Evolutionary conservation across 2,329 filamentous ascomycete species (phyloP), one percentile per base, ranked within the genome.

Genomic region (Fusarium odoratissimum): DNA sequence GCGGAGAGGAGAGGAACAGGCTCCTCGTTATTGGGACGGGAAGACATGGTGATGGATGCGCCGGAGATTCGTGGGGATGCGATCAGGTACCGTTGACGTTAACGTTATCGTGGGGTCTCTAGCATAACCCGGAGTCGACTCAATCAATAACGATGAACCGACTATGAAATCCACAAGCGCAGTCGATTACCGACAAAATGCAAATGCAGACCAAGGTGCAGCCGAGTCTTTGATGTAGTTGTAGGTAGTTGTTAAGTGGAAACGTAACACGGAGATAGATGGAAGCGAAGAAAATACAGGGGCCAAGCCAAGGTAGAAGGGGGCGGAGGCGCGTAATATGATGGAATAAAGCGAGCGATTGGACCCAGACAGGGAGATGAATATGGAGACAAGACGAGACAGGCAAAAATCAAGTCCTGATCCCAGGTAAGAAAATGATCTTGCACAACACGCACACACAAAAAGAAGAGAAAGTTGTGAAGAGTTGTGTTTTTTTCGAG

Each of bases 11-110:
- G 76, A 41, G 77, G 75, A 42, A 79, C 73, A 45, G 78, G 78
- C 65, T 81, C 81, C 46, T 82, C 77, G 11, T 74, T 73, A 28
- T 80, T 75, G 35, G 74, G 77, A 42, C 77, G 79, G 69, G 80
- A 75, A 72, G 80, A 75, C 82, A 83, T 83, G 59, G 55, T 71
- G 38, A 49, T 30, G 48, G 46, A 74, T 74, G 67, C 71, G 71
- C 55, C 71, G 51, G 42, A 37, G 19, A 21, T 60, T 56, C 25
- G 67, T 46, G 71, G 58, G 51, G 56, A 71, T 52, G 62, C 46
- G 44, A 56, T 64, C 55, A 52, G 48, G 42, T 55, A 38, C 48
- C 51, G 67, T 57, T 46, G 48, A 41, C 35, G 67, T 57, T 42
- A n/a, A 44, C 60, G 55, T 51, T 59, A 56, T 67, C 41, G 49